Percentiles rank a stretch among this genome's conserved stretches.
Evolutionary conservation across 2,329 filamentous ascomycete genomes (phyloP).

Genomic region (Neonectria magnoliae): DNA sequence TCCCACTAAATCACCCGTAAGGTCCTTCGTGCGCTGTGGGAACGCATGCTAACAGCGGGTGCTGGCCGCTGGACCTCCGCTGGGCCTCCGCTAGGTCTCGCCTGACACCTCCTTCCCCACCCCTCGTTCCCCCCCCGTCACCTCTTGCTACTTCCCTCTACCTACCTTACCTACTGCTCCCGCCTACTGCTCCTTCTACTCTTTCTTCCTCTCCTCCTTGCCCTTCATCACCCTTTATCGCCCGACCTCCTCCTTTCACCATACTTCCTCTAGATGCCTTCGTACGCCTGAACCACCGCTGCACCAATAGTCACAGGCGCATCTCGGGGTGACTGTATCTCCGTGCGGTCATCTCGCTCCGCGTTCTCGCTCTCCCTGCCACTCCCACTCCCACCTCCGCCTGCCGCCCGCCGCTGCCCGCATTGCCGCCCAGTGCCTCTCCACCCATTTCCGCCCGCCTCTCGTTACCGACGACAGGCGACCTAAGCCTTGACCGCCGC

Average conservation of each 20-base stretch:
- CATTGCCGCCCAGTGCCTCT: conserved; percentile 30
- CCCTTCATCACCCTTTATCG: conserved; percentile 33
- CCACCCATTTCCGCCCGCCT: conserved; percentile 33
- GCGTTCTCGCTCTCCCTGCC: conserved; percentile 2
- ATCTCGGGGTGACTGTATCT: conserved; percentile 23
- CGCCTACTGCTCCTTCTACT: conserved; percentile 33
- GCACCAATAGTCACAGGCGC: conserved; percentile 22
- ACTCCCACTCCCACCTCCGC: conserved; percentile 2
- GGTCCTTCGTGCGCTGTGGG: background rate
- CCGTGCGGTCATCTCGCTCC: conserved; percentile 28
- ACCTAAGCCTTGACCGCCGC: conserved; percentile 36
- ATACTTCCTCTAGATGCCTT: conserved; percentile 30
- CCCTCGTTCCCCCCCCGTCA: conserved; percentile 31
- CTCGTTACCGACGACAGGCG: conserved; percentile 35
- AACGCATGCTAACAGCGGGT: conserved; percentile 14
- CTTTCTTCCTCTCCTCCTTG: conserved; percentile 14
- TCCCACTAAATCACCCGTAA: background rate
- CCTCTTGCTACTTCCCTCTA: conserved; percentile 32
- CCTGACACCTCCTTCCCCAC: conserved; percentile 40
- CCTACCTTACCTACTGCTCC: background rate
- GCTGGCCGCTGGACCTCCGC: conserved; percentile 10
- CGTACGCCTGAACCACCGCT: conserved; percentile 24
- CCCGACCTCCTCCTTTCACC: conserved; percentile 31
- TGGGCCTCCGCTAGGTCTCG: conserved; percentile 16
- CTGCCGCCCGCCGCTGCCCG: conserved; percentile 24